Percentiles rank a stretch among this genome's conserved stretches.
phyloP scores from a whole-genome alignment of 345 rosid genomes.

The Euclidium syriacum region DNA sequence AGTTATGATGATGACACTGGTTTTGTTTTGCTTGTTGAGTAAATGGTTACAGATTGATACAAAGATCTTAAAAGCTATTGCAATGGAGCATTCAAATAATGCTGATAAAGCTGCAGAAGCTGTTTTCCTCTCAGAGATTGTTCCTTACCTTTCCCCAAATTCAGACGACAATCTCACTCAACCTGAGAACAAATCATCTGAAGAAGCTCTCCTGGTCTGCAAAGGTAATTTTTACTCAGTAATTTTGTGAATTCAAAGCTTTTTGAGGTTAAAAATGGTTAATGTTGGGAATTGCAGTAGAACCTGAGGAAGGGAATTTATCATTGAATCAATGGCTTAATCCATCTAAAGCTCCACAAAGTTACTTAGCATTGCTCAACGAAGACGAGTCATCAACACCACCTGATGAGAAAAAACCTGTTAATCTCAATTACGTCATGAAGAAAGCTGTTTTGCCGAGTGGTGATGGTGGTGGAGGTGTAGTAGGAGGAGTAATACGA shows the following conservation, averaged over 20 bases:
- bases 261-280: too few species aligned
- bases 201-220: background rate
- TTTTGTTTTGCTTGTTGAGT: too few species aligned
- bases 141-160: conserved; percentile 35
- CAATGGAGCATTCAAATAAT: conserved; percentile 61
- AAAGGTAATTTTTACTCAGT: conserved; percentile 33
- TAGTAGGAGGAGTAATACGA: background rate
- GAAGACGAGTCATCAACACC: conserved; percentile 18
- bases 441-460: conserved; percentile 11
- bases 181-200: background rate
- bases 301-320: background rate
- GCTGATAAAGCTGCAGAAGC: conserved; percentile 59
- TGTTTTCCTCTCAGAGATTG: conserved; percentile 49
- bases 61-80: conserved; percentile 64
- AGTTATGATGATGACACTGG: background rate
- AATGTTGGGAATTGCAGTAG: conserved; percentile 28
- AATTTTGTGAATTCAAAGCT: too few species aligned
- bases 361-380: conserved; percentile 27
- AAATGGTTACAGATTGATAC: conserved; percentile 59
- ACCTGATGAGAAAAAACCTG: conserved; percentile 11
- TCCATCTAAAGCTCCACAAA: conserved; percentile 22
- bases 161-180: too few species aligned
- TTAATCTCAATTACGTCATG: background rate
- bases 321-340: conserved; percentile 27
- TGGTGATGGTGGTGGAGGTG: background rate